phyloP scores from a whole-genome alignment of 1,139 yeast species.

The Starmera stellimalicola region DNA sequence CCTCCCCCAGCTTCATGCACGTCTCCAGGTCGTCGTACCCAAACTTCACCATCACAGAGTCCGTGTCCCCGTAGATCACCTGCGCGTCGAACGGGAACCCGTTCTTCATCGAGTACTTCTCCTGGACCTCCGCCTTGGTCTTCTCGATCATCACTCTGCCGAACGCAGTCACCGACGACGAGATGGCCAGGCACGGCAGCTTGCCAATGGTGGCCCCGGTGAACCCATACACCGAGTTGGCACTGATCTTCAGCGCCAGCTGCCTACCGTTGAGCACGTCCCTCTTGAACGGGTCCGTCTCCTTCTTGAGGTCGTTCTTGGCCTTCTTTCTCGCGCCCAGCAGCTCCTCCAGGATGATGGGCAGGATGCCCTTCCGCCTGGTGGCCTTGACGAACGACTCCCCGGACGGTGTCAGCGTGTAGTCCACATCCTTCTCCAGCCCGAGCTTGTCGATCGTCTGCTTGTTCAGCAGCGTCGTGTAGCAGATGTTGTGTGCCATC shows the following conservation, averaged over 20 bases:
- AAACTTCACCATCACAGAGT: constrained; percentile 97
- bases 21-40: constrained; percentile 76
- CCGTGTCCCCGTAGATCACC: constrained; percentile 97
- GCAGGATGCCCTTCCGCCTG: constrained; percentile 76
- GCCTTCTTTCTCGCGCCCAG: constrained; percentile 90
- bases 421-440: constrained; percentile 64
- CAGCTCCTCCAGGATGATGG: constrained; percentile 83
- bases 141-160: constrained; percentile 96
- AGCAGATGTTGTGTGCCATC: constrained; percentile 99
- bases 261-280: constrained; percentile 97
- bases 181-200: constrained; percentile 91
- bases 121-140: constrained; percentile 81
- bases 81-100: constrained; percentile 78
- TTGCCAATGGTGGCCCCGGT: constrained; percentile 99
- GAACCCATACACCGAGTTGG: constrained; percentile 97
- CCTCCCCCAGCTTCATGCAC: constrained; percentile 88
- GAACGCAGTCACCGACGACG: constrained; percentile 90
- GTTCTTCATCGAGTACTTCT: constrained; percentile 64
- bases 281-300: constrained; percentile 86
- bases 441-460: constrained; percentile 58
- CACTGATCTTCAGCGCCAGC: constrained; percentile 90
- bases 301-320: constrained; percentile 80
- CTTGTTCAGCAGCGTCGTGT: constrained; percentile 74
- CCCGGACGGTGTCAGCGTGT: constrained; percentile 83
- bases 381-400: constrained; percentile 77